Evolutionary conservation across 192 early-diverging fungal species (phyloP), one percentile per base, ranked within the genome.

Genomic region (Funneliformis geosporum): DNA sequence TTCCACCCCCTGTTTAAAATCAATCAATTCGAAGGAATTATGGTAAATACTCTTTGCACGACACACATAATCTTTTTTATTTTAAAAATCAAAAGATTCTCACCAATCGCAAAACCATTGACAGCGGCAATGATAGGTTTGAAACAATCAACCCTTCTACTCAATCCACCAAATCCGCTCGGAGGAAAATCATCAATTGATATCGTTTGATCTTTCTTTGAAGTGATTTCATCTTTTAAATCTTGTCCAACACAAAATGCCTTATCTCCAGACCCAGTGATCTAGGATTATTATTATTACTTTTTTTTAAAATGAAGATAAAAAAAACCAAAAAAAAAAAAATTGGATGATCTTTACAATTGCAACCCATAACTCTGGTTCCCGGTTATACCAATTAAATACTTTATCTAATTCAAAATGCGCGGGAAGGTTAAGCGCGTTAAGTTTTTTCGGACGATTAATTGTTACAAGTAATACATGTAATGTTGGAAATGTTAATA

Each of bases 121-220:
- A 86, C 85, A 66, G 85, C 85, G 68, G 85, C 85, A 79, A 86
- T 85, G 18, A 86, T 44, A n/a, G 85, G 85, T 60, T 86, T 86
- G 16, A 75, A 79, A 9, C 61, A 71, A 42, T 77, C 44, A 43
- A 79, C 79, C 8, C 85, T 72, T 21, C 80, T 73, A 44, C 82
- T 86, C 16, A 86, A 23, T 16, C 85, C 85, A 44, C 71, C 85
- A 59, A 86, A 86, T 9, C 85, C 85, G 18, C 75, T 75, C 4
- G 43, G 23, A 39, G 75, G 73, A 47, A 79, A 65, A 25, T 62
- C 67, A 14, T 61, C 55, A 50, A 16, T 18, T 5, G 16, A 50
- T 8, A 8, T 16, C 18, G 47, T 16, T 50, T 16, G 4, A 0
- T 69, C 42, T 14, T 73, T 28, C 18, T 72, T 67, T 18, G 67